phyloP scores from a whole-genome alignment of 495 filamentous ascomycete species.

The Podospora tetraspora region DNA sequence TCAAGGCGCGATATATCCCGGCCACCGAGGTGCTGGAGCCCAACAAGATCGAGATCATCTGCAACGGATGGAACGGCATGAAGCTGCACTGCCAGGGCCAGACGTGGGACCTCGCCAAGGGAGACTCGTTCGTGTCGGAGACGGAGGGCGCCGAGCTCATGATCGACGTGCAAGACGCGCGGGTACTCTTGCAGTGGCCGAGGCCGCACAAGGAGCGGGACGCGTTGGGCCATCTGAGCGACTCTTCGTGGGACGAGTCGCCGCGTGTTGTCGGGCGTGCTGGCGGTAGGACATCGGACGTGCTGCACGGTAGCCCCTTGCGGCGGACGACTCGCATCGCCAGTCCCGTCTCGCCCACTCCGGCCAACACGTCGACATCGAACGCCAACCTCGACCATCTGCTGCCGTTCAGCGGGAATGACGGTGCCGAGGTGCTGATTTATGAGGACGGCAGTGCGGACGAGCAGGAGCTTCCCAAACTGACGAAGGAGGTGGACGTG shows the following conservation, averaged over 20 bases:
- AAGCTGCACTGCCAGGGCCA: constrained; percentile 89
- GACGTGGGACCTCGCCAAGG: constrained; percentile 79
- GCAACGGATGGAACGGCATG: constrained; percentile 91
- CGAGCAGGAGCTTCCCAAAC: constrained; percentile 36
- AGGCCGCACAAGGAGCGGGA: constrained; percentile 54
- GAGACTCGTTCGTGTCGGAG: constrained; percentile 84
- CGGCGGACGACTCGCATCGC: constrained; percentile 54
- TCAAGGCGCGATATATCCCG: constrained; percentile 77
- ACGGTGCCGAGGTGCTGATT: constrained; percentile 42
- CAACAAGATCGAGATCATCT: constrained; percentile 75
- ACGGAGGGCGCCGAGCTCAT: constrained; percentile 88
- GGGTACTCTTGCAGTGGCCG: constrained; percentile 87
- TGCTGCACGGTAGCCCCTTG: constrained; percentile 60
- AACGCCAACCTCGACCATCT: constrained; percentile 26
- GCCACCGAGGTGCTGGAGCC: constrained; percentile 55
- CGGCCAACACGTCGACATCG: constrained; percentile 39
- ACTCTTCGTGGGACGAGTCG: constrained; percentile 65
- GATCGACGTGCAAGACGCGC: constrained; percentile 89
- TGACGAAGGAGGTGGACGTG: constrained; percentile 13
- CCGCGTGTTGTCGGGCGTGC: constrained; percentile 35
- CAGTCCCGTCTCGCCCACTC: constrained; percentile 73
- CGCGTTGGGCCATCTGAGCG: constrained; percentile 55
- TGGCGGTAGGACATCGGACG: constrained; percentile 22
- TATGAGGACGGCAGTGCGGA: constrained; percentile 54
- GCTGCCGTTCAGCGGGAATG: constrained; percentile 25